Conservation (phyloP, 352 stramenopile species). For the Halophytophthora polymorphica region DNA sequence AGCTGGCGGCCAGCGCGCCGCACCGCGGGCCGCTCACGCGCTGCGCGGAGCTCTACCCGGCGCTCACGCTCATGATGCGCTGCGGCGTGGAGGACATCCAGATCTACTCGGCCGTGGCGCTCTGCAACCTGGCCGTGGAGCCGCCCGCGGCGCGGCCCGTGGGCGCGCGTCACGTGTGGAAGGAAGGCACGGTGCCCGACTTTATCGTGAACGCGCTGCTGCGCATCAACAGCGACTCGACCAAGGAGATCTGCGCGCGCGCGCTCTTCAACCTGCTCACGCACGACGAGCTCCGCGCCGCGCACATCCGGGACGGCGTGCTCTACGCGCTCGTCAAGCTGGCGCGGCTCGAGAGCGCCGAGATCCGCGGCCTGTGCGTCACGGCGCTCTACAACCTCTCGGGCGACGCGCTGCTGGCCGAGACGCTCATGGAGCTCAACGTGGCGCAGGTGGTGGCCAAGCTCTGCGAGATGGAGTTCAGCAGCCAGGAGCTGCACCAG, state of each 20-base stretch:
- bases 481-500: conserved; percentile 72
- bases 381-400: conserved; percentile 84
- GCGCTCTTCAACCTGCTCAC: conserved; percentile 86
- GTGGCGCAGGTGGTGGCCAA: conserved; percentile 83
- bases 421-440: conserved; percentile 83
- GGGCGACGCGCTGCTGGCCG: conserved; percentile 63
- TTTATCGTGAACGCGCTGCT: conserved; percentile 89
- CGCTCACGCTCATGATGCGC: conserved; percentile 86
- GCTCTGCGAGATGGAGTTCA: conserved; percentile 84
- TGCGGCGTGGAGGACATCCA: conserved; percentile 86
- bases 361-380: conserved; percentile 79
- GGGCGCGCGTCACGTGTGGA: conserved; percentile 73
- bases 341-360: conserved; percentile 72
- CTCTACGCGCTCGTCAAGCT: conserved; percentile 88
- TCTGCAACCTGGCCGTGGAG: conserved; percentile 84
- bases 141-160: conserved; percentile 33
- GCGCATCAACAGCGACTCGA: conserved; percentile 87
- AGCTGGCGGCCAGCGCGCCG: conserved; percentile 56
- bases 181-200: conserved; percentile 82
- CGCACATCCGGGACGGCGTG: conserved; percentile 84
- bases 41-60: conserved; percentile 67
- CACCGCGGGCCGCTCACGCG: conserved; percentile 61
- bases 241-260: conserved; percentile 84
- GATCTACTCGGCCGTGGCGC: conserved; percentile 83
- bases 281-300: conserved; percentile 72